phyloP scores from a whole-genome alignment of 164 flowering plant species.

The Litsea cubeba region DNA sequence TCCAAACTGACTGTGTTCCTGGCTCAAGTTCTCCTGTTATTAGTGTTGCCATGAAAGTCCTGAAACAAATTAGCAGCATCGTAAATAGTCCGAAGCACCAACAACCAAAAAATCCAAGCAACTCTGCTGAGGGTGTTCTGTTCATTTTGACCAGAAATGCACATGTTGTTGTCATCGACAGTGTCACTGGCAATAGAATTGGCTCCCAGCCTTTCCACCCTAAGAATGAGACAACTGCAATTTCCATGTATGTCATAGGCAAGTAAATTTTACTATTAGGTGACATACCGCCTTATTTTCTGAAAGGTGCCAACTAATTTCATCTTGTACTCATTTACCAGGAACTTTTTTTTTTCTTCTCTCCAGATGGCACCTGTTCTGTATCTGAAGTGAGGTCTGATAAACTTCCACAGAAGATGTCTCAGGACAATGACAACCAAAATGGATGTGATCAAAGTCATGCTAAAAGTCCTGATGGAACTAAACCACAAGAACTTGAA shows the following conservation, averaged over 20 bases:
- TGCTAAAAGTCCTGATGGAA: conserved; percentile 13
- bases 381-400: conserved; percentile 22
- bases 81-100: conserved; percentile 28
- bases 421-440: conserved; percentile 17
- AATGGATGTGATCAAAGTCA: conserved; percentile 21
- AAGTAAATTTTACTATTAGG: conserved; percentile 28
- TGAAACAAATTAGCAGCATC: conserved; percentile 12
- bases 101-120: conserved; percentile 19
- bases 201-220: conserved; percentile 36
- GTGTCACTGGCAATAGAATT: conserved; percentile 39
- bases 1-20: conserved; percentile 37
- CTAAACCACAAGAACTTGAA: conserved; percentile 25
- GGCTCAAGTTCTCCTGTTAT: conserved; percentile 43
- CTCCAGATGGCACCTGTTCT: conserved; percentile 31
- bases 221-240: conserved; percentile 46
- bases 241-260: conserved; percentile 78
- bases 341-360: conserved; percentile 8
- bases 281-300: background rate
- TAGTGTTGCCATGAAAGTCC: conserved; percentile 35
- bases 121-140: conserved; percentile 29
- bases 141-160: conserved; percentile 60
- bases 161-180: conserved; percentile 41
- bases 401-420: conserved; percentile 24
- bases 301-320: conserved; percentile 2
- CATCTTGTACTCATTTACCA: background rate